Base-by-base conservation (phyloP, 2,329 filamentous ascomycete genomes). In the Fusarium phyllophilum region DNA sequence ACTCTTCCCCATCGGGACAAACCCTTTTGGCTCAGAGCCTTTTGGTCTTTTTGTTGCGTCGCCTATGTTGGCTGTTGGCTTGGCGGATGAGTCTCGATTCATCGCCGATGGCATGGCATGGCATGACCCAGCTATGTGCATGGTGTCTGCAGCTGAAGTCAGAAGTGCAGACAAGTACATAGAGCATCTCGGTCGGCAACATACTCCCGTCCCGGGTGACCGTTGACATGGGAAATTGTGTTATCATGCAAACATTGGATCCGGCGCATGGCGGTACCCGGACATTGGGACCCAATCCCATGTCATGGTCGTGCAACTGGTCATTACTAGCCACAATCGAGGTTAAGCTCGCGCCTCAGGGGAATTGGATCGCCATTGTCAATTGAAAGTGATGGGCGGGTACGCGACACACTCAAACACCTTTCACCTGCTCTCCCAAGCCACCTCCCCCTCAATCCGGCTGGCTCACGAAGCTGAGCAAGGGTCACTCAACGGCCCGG, bases 251-350 rank as follows among this genome's bases (percentile, higher is more conserved):
- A 59, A 57, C 33, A 33, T 38, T 26, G 56, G 33, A 59, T 51
- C 42, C 24, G 60, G 22, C 17, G 46, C 48, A 65, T 70, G 60
- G 65, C 51, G 67, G 46, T 44, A 48, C 54, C 46, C 41, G 61
- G 44, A 29, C 38, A 33, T 22, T 34, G 29, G 45, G 46, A 58
- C 48, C 12, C 33, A 69, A 46, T 48, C 18, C 39, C 36, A 55
- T 59, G 74, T 65, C 60, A 59, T 54, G 54, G 64, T 67, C 33
- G 59, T 71, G 60, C 58, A 71, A 72, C 48, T 66, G 58, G 45
- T 54, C 52, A 55, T 70, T 62, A 75, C 70, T 70, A 77, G 75
- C 76, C 76, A 78, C 76, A 78, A 64, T 74, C 66, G 62, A 75
- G 38, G 65, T 41, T 29, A 29, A 76, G 63, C 72, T 72, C 65